These are phyloP conservation scores for Pontederia paniculata DNA, from an alignment of 176 grass and related monocot genomes.

Conservation along the genomic window DNA sequence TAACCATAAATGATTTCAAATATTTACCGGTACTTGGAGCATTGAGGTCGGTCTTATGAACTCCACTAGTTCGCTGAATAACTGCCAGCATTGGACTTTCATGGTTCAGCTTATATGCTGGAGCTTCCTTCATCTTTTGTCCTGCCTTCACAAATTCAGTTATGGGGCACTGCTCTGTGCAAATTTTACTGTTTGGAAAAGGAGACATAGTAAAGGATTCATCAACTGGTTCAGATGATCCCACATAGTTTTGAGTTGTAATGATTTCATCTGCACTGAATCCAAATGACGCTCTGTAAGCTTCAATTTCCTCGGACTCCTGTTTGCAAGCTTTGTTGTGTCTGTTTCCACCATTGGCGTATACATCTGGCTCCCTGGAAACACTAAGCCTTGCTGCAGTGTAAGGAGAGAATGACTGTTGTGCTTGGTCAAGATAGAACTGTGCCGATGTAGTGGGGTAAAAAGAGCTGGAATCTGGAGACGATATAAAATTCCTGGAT, in stretches of 20 bases:
- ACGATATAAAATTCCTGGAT: slow-evolving; percentile 51
- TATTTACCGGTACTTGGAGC: not conserved
- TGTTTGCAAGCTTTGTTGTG: slow-evolving; percentile 43
- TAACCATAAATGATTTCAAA: not conserved
- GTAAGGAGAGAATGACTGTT: slow-evolving; percentile 47
- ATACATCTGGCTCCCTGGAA: slow-evolving; percentile 49
- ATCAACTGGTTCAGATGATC: slow-evolving; percentile 58
- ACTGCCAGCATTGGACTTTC: slow-evolving; percentile 31
- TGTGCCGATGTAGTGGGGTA: slow-evolving; percentile 54
- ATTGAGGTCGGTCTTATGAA: slow-evolving; percentile 8
- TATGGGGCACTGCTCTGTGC: slow-evolving; percentile 28
- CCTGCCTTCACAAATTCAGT: slow-evolving; percentile 25
- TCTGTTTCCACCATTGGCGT: slow-evolving; percentile 18
- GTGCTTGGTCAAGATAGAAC: slow-evolving; percentile 86
- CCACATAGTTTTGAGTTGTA: slow-evolving; percentile 54
- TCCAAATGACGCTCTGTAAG: slow-evolving; percentile 89
- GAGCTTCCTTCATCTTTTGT: slow-evolving; percentile 36
- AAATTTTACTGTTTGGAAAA: slow-evolving; percentile 38
- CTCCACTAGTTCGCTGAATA: not conserved
- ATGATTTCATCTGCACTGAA: slow-evolving; percentile 85
- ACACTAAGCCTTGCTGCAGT: slow-evolving; percentile 52
- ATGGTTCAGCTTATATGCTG: slow-evolving; percentile 16
- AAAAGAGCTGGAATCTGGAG: slow-evolving; percentile 53
- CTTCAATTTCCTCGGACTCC: slow-evolving; percentile 81
- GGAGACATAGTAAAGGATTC: slow-evolving; percentile 90